Evolutionary conservation across 306 rosid species (phyloP).

Genomic region (Rubus idaeus): DNA sequence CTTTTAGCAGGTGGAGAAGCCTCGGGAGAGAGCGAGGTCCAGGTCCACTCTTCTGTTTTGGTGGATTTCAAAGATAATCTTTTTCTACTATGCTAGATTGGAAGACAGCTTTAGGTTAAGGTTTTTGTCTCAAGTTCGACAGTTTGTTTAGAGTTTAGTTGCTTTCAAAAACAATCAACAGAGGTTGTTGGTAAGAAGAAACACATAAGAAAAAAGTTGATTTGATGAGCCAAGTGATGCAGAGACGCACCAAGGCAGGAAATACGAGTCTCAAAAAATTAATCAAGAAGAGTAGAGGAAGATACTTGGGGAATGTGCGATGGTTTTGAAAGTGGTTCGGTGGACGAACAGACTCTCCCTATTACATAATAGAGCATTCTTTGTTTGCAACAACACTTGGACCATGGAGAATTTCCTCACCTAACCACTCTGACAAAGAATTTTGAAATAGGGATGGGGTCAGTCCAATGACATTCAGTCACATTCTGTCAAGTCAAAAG

Average conservation of each 20-base stretch:
- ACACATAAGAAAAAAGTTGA: neutral
- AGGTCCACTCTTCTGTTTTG: neutral
- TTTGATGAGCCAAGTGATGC: neutral
- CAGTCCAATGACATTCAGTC: neutral
- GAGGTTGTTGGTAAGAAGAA: neutral
- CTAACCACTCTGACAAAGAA: neutral
- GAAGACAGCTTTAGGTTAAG: neutral
- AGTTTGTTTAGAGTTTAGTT: neutral
- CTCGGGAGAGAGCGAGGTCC: neutral
- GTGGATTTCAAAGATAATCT: neutral
- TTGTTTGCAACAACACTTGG: neutral
- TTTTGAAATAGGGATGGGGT: neutral
- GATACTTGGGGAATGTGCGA: neutral
- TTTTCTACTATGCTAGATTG: neutral
- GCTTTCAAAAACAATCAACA: neutral
- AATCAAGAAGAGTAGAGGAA: neutral
- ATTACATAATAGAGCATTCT: neutral
- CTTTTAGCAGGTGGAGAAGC: neutral
- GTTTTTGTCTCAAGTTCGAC: neutral
- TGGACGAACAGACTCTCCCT: neutral
- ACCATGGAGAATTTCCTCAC: neutral
- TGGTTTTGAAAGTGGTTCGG: neutral
- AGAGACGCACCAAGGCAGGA: neutral
- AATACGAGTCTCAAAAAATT: neutral
- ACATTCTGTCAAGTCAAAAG: neutral